Percentiles rank a stretch among this genome's conserved stretches.
phyloP scores from a whole-genome alignment of 768 basidiomycete species.

The Pulveroboletus ravenelii region DNA sequence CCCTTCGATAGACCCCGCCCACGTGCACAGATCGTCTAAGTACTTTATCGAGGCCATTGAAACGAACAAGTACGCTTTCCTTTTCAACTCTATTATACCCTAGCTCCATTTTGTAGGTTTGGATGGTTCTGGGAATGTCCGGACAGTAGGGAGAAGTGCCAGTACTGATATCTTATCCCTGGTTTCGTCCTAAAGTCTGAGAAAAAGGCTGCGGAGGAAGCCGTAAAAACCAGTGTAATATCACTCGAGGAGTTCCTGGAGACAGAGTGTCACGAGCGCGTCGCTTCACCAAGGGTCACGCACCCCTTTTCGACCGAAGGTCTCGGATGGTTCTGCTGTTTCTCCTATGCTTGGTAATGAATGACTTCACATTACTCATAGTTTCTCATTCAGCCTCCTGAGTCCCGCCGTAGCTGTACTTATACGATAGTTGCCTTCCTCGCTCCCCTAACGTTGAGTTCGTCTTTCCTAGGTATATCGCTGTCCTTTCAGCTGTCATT shows the following conservation, averaged over 20 bases:
- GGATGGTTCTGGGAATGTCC: slow-evolving; percentile 98
- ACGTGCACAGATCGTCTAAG: slow-evolving; percentile 78
- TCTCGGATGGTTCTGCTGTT: no score
- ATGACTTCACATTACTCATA: no score
- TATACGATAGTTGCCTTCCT: no score
- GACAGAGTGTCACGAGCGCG: no score
- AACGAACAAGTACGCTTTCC: slow-evolving; percentile 56
- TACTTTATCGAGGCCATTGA: slow-evolving; percentile 97
- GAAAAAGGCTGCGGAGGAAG: slow-evolving; percentile 86
- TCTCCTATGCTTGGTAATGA: no score
- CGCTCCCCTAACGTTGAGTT: no score
- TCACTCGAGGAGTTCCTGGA: slow-evolving; percentile 96
- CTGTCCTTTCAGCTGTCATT: no score
- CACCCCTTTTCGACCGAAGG: no score
- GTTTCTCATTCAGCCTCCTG: no score
- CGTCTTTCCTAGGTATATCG: no score
- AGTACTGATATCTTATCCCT: slow-evolving; percentile 92
- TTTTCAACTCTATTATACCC: not conserved
- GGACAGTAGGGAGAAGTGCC: slow-evolving; percentile 74
- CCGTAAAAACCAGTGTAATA: slow-evolving; percentile 83
- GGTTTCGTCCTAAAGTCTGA: slow-evolving; percentile 95
- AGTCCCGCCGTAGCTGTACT: no score
- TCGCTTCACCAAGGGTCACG: no score
- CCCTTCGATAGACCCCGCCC: slow-evolving; percentile 3
- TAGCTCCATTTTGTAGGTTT: slow-evolving; percentile 41